Evolutionary conservation across 768 basidiomycete species (phyloP).

Genomic region (Serendipita sp.): DNA sequence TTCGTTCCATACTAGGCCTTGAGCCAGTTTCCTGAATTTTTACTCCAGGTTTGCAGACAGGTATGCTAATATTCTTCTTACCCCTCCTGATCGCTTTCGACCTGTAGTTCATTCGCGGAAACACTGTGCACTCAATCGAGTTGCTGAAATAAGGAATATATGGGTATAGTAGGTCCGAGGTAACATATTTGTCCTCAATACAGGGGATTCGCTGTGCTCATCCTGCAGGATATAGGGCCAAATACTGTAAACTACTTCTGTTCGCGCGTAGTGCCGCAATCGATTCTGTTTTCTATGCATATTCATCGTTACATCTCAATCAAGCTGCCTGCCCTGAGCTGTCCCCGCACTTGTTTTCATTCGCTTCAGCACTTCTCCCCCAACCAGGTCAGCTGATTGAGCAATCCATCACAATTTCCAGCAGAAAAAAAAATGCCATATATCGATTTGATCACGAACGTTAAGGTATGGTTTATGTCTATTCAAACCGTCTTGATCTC

Average conservation of each 20-base stretch:
- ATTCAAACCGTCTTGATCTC: neutral
- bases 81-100: neutral
- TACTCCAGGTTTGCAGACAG: neutral
- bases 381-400: too few relatives aligned
- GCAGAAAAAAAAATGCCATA: neutral
- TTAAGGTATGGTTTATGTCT: neutral
- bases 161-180: neutral
- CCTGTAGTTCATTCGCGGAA: neutral
- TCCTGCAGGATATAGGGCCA: too few relatives aligned
- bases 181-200: too few relatives aligned
- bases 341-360: too few relatives aligned
- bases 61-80: neutral
- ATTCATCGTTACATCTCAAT: neutral
- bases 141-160: neutral
- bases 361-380: too few relatives aligned
- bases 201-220: too few relatives aligned
- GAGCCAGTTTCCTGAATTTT: neutral
- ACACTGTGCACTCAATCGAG: slow-evolving; percentile 1
- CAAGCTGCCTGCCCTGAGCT: too few relatives aligned
- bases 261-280: neutral
- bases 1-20: neutral
- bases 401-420: neutral
- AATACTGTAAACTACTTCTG: too few relatives aligned
- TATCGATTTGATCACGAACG: neutral
- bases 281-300: neutral